A percentile compares a stretch with the other conserved stretches of the same genome.
Conservation (phyloP, 805 yeast species). For the Lipomyces mesembrius region DNA sequence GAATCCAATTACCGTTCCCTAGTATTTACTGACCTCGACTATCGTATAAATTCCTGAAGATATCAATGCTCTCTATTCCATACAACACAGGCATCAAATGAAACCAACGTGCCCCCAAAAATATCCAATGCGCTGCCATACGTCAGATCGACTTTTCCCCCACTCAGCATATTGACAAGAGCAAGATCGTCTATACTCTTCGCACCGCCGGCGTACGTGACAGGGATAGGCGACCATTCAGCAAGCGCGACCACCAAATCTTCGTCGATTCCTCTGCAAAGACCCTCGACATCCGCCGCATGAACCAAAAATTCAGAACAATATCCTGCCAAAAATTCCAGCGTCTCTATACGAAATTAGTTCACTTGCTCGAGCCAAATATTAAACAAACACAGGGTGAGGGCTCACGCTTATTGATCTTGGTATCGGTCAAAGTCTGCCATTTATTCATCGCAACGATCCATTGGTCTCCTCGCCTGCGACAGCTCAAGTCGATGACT, state of each 20-base stretch:
- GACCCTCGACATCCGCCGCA: constrained; percentile 98
- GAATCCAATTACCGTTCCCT: not conserved
- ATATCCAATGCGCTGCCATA: constrained; percentile 92
- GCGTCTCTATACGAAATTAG: constrained; percentile 48
- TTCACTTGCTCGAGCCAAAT: not conserved
- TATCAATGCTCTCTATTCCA: constrained; percentile 62
- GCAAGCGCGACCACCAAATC: constrained; percentile 71
- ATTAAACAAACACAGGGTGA: not conserved
- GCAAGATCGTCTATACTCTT: constrained; percentile 69
- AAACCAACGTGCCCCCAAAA: constrained; percentile 86
- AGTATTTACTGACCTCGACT: not conserved
- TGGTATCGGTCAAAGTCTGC: constrained; percentile 82
- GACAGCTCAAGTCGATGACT: constrained; percentile 71
- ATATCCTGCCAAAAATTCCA: constrained; percentile 60
- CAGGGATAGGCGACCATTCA: constrained; percentile 75
- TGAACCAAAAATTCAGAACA: constrained; percentile 90
- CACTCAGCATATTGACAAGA: constrained; percentile 67
- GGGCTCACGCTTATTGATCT: constrained; percentile 49
- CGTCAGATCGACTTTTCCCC: constrained; percentile 87
- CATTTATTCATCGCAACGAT: constrained; percentile 97
- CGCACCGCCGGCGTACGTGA: constrained; percentile 98
- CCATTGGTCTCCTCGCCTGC: constrained; percentile 58
- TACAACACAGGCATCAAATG: constrained; percentile 69
- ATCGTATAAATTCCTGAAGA: not conserved
- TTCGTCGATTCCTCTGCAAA: constrained; percentile 90